Conservation (phyloP, 106 monocot genomes). For the Dioscorea dumetorum region DNA sequence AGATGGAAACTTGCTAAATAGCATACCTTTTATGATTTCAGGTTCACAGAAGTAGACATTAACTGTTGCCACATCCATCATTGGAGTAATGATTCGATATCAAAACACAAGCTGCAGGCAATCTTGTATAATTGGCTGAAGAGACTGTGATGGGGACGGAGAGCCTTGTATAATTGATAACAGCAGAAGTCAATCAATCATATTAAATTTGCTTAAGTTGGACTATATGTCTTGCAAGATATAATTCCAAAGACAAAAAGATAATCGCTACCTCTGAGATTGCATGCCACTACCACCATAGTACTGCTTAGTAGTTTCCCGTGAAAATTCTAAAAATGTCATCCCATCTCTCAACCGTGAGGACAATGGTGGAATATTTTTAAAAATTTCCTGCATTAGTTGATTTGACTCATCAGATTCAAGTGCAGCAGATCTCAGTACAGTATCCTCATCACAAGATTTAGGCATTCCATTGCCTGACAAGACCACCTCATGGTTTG, state of each 20-base stretch:
- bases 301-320: constrained; percentile 88
- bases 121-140: too few species aligned
- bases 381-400: constrained; percentile 40
- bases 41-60: background rate
- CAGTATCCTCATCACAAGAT: background rate
- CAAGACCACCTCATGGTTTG: constrained; percentile 5
- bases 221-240: too few species aligned
- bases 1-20: too few species aligned
- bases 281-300: constrained; percentile 81
- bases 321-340: constrained; percentile 94
- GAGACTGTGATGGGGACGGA: too few species aligned
- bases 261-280: constrained; percentile 17
- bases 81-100: too few species aligned
- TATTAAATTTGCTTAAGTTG: too few species aligned
- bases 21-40: background rate
- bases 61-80: background rate
- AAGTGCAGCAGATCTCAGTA: background rate
- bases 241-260: too few species aligned
- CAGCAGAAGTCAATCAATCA: too few species aligned
- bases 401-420: constrained; percentile 3
- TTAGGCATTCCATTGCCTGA: background rate
- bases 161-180: too few species aligned
- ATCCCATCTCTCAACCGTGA: constrained; percentile 76
- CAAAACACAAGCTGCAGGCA: too few species aligned
- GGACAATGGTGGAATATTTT: constrained; percentile 60